Base-by-base conservation (phyloP, 2,329 filamentous ascomycete species). In the Myriosclerotinia duriaeana region DNA sequence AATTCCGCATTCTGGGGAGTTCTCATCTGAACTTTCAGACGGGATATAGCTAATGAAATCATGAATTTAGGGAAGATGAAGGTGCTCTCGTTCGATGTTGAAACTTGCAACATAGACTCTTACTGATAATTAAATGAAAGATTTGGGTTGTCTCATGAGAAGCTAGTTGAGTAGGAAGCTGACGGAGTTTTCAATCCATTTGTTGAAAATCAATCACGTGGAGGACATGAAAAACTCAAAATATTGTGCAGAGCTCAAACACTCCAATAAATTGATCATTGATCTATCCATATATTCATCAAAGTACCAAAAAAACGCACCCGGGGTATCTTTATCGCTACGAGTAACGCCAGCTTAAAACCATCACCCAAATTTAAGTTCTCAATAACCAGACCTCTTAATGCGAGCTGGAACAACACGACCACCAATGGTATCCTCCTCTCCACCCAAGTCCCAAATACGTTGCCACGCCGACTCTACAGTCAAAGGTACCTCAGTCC, bases 401-500 rank as follows among this genome's bases (percentile, higher is more conserved):
- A 65, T 59, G 7, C 62, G 53, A 46, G 62, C 12, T 5, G 62
- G 62, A 42, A 65, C n/a, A 12, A 59, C 42, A 30, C 53, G 53
- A 26, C 42, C 62, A 65, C 53, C 34, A 26, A 65, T 50, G 5
- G n/a, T 50, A 12, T 65, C 54, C 15, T 55, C 26, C n/a, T 46
- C 52, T 22, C 38, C 52, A 36, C 62, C 53, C 4, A 65, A 26
- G 6, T 58, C 42, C 62, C 53, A 48, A 22, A 65, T 30, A 36
- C 22, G 52, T 38, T 48, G 40, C 52, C 53, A 65, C n/a, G 52
- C 53, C 38, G 9, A 38, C n/a, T 44, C 44, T 38, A 58, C 34
- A 15, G 42, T 36, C 34, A 58, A 12, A 42, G 62, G 62, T 9
- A 20, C 20, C 11, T 55, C 50, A 46, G 38, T 8, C 3, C n/a